Evolutionary conservation across 2,329 filamentous ascomycete genomes (phyloP), one percentile per base, ranked within the genome.

Genomic region (Thermothelomyces thermophilus): DNA sequence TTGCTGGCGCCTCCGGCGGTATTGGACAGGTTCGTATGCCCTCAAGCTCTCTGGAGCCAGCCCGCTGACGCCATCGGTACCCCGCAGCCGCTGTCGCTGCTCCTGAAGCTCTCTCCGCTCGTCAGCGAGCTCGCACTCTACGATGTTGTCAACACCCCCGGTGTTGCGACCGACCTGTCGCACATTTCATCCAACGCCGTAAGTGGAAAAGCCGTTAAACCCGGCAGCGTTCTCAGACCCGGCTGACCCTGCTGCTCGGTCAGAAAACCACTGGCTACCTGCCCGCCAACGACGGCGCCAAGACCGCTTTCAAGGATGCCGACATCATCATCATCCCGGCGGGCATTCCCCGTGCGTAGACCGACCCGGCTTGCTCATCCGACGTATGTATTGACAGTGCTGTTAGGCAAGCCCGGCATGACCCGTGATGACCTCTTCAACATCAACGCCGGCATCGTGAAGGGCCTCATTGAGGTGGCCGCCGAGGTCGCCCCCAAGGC

Each of bases 401-500:
- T 11, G 16, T 43, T 46, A 96, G 91, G 91, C 74, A 97, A 97
- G 81, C 93, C 93, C 63, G 93, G 93, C 65, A 98, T 98, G 93
- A 96, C 87, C 71, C 90, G 93, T 75, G 93, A 98, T 65, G 93
- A 97, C 68, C 87, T 98, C 53, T 98, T 98, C 86, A 96, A 96
- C 76, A 95, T 96, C 79, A 98, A 98, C 71, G 93, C 93, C 54
- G 88, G 90, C 64, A 98, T 98, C 66, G 93, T 98, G 67, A 89
- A 93, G 74, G 90, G 88, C 62, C 80, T 98, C 60, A 85, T 94
- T 63, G 86, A 95, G 77, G 84, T 87, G 46, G 82, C 89, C 63
- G 90, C 91, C 62, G 84, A 96, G 68, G 82, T 86, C 66, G 84
- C 84, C 68, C 93, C 93, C 68, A 94, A 96, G 70, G 93, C 93